Evolutionary conservation across 768 basidiomycete species (phyloP).

Genomic region (Suillus placidus): DNA sequence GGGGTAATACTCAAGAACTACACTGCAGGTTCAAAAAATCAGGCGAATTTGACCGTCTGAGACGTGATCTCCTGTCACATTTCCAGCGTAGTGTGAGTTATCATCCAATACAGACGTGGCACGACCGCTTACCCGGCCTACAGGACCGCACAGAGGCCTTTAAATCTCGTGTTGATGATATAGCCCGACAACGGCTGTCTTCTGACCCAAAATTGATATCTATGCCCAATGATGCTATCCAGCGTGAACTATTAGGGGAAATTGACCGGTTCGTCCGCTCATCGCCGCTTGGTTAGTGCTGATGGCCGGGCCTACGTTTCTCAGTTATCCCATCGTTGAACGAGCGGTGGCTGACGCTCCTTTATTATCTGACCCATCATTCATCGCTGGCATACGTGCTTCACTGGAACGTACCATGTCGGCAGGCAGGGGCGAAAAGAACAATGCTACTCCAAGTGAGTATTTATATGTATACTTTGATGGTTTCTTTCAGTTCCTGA

Average conservation of each 20-base stretch:
- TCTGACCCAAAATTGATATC: constrained; percentile 57
- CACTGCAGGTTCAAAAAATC: constrained; percentile 73
- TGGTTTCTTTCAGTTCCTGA: constrained; percentile 1
- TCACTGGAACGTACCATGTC: constrained; percentile 50
- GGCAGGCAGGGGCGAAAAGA: constrained; percentile 34
- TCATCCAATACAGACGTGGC: constrained; percentile 8
- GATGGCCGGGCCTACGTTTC: neutral
- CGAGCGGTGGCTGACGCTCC: constrained; percentile 57
- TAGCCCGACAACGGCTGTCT: constrained; percentile 56
- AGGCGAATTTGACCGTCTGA: constrained; percentile 74
- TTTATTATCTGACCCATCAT: constrained; percentile 50
- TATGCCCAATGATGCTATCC: constrained; percentile 53
- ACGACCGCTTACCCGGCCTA: neutral
- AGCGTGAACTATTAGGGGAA: constrained; percentile 70
- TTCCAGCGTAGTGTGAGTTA: constrained; percentile 63
- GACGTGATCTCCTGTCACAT: constrained; percentile 62
- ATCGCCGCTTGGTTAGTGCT: neutral
- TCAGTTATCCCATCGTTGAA: constrained; percentile 67
- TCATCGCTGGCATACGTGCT: constrained; percentile 44
- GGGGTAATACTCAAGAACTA: neutral
- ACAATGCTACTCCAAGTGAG: constrained; percentile 6
- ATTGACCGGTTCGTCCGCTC: constrained; percentile 58
- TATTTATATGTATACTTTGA: constrained; percentile 12
- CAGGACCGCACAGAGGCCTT: constrained; percentile 58
- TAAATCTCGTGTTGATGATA: constrained; percentile 61